Conservation (phyloP, 2,329 filamentous ascomycete species). For the Ceratocystis destructans region DNA sequence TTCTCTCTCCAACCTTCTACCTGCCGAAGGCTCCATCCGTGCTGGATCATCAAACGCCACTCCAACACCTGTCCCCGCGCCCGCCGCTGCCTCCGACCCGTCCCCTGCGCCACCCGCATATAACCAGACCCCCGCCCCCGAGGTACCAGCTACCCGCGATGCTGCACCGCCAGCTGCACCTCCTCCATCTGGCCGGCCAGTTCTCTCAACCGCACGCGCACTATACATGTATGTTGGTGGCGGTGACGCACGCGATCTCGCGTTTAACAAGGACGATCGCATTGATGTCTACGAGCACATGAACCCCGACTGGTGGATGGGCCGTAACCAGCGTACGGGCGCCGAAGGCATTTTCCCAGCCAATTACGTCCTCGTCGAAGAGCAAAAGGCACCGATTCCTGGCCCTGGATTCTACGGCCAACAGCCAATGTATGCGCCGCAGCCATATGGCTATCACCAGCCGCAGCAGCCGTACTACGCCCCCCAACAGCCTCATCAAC, state of each 20-base stretch:
- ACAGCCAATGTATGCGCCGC: slow-evolving; percentile 22
- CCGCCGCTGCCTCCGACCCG: slow-evolving; percentile 24
- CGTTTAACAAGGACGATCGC: slow-evolving; percentile 65
- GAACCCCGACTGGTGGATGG: slow-evolving; percentile 96
- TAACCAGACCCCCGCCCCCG: slow-evolving; percentile 33
- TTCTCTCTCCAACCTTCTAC: slow-evolving; percentile 59
- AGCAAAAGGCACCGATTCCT: slow-evolving; percentile 42
- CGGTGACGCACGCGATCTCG: slow-evolving; percentile 66
- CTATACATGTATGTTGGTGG: slow-evolving; percentile 66
- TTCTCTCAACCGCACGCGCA: slow-evolving; percentile 62
- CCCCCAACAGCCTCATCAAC: background rate
- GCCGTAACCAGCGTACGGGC: slow-evolving; percentile 68
- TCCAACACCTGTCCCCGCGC: slow-evolving; percentile 24
- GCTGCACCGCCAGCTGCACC: slow-evolving; percentile 15
- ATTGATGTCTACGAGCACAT: slow-evolving; percentile 79
- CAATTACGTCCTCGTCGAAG: slow-evolving; percentile 61
- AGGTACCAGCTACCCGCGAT: slow-evolving; percentile 29
- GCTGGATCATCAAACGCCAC: slow-evolving; percentile 31
- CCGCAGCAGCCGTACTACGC: slow-evolving; percentile 23
- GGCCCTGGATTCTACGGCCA: slow-evolving; percentile 8
- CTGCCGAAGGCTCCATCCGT: slow-evolving; percentile 50
- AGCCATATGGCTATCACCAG: slow-evolving; percentile 25
- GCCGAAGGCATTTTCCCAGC: slow-evolving; percentile 90
- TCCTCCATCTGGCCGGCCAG: slow-evolving; percentile 31
- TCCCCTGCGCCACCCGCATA: slow-evolving; percentile 38